Base-by-base conservation (phyloP, 2,329 filamentous ascomycete species). In the Ascochyta rabiei region DNA sequence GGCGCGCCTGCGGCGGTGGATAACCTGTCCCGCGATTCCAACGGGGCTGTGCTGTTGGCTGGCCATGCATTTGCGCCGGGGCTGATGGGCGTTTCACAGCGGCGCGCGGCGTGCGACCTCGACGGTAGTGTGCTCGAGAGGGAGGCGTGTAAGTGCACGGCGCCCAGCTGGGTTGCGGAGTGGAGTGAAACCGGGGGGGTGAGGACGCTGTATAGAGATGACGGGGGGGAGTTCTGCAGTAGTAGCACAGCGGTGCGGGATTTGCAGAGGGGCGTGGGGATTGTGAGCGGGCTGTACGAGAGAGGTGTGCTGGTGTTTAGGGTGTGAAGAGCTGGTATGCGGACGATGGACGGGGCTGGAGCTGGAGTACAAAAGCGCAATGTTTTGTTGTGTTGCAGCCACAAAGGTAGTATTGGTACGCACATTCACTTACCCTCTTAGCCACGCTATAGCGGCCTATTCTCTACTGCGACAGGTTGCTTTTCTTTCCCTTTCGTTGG, bases 231-330 rank as follows among this genome's bases (percentile, higher is more conserved):
- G 30, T 76, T 73, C 46, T 75, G 74, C 18, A 71, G 68, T 35
- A 72, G 72, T 19, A 70, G 64, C 30, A 76, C 71, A 10, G 71
- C 68, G 9, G 75, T 74, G 21, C 69, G 77, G 53, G 78, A 80
- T 65, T 62, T 60, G 33, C 48, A 34, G 28, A 70, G 67, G 54
- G 70, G 71, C 0, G 41, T 77, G 0, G 73, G 73, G 1, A 58
- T 79, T 12, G 65, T 77, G 3, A 66, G 58, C 16, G 77, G 77
- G 1, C 58, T 80, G 33, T 80, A 80, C 56, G 76, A 76, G 38
- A 66, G 58, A 30, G 77, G 78, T 0, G 21, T 80, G 0, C 44
- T 80, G 51, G 62, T 76, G 5, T 75, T 75, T 49, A 71, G 63
- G 51, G 16, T 26, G 2, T 53, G 33, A 30, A 6, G 9, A 3